Evolutionary conservation across 2,329 filamentous ascomycete genomes (phyloP).

Genomic region (Verticillium nonalfalfae): DNA sequence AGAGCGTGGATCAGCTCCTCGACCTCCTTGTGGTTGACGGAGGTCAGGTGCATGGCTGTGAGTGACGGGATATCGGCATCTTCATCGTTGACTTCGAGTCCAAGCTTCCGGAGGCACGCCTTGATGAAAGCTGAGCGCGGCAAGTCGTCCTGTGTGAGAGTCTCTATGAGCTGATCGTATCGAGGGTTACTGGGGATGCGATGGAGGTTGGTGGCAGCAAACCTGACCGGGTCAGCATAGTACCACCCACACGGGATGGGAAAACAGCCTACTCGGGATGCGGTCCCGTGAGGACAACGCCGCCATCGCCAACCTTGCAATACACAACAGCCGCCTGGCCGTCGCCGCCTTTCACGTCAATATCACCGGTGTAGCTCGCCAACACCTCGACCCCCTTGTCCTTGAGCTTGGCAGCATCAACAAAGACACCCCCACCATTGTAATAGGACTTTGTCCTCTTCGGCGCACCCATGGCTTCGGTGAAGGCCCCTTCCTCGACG

Average conservation of each 20-base stretch:
- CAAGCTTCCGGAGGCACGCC: constrained; percentile 72
- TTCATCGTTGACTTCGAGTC: constrained; percentile 69
- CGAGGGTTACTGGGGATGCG: constrained; percentile 58
- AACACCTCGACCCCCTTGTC: constrained; percentile 70
- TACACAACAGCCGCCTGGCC: constrained; percentile 76
- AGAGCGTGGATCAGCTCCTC: constrained; percentile 59
- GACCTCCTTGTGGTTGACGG: constrained; percentile 57
- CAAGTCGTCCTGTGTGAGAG: constrained; percentile 62
- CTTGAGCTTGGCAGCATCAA: constrained; percentile 61
- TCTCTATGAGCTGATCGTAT: constrained; percentile 63
- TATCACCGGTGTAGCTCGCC: constrained; percentile 68
- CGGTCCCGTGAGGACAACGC: constrained; percentile 73
- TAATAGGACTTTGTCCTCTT: constrained; percentile 73
- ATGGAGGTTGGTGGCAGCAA: constrained; percentile 72
- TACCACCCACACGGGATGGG: neutral
- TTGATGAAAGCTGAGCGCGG: constrained; percentile 70
- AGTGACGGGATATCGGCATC: constrained; percentile 67
- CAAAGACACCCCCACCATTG: constrained; percentile 92
- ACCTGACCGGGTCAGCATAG: constrained; percentile 44
- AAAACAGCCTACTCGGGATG: constrained; percentile 74
- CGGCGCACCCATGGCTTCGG: constrained; percentile 38
- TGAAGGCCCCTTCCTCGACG: constrained; percentile 56
- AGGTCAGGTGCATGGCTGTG: constrained; percentile 77
- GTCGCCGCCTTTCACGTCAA: constrained; percentile 70
- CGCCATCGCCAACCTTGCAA: constrained; percentile 75